Evolutionary conservation across 805 yeast species (phyloP).

Genomic region (Candida bentonensis): DNA sequence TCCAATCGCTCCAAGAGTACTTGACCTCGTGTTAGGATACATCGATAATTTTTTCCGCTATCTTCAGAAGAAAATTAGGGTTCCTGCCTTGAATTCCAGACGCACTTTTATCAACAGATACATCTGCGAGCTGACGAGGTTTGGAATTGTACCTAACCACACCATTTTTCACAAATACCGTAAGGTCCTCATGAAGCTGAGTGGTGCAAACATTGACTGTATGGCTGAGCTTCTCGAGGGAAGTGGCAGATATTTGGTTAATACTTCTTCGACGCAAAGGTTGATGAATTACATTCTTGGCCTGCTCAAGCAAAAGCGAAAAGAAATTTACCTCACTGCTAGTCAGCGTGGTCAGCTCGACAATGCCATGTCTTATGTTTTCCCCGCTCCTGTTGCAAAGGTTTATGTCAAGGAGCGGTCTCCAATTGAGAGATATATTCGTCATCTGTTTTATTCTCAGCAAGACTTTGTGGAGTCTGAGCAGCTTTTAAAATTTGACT

Average conservation of each 20-base stretch:
- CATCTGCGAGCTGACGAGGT: constrained; percentile 64
- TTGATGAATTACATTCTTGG: constrained; percentile 52
- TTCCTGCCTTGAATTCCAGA: constrained; percentile 7
- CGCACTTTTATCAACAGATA: constrained; percentile 32
- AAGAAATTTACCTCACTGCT: constrained; percentile 34
- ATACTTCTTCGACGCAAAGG: constrained; percentile 39
- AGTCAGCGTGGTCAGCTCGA: constrained; percentile 47
- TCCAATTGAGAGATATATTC: constrained; percentile 27
- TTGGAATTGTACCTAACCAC: constrained; percentile 57
- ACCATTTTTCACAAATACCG: constrained; percentile 62
- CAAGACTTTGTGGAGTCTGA: constrained; percentile 21
- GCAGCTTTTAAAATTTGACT: constrained; percentile 32
- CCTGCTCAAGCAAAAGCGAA: constrained; percentile 36
- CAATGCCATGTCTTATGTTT: constrained; percentile 22
- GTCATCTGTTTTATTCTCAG: constrained; percentile 37
- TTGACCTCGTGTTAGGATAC: constrained; percentile 35
- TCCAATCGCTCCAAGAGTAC: constrained; percentile 33
- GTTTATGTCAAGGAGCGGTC: constrained; percentile 14
- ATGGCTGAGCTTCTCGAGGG: constrained; percentile 58
- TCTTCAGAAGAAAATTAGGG: constrained; percentile 10
- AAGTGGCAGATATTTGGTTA: constrained; percentile 51
- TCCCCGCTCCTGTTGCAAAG: constrained; percentile 29
- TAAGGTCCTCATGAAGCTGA: constrained; percentile 37
- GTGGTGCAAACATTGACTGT: constrained; percentile 50
- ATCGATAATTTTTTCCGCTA: constrained; percentile 29